Evolutionary conservation across 352 stramenopile genomes (phyloP).

Genomic region (Hyaloperonospora arabidopsidis): DNA sequence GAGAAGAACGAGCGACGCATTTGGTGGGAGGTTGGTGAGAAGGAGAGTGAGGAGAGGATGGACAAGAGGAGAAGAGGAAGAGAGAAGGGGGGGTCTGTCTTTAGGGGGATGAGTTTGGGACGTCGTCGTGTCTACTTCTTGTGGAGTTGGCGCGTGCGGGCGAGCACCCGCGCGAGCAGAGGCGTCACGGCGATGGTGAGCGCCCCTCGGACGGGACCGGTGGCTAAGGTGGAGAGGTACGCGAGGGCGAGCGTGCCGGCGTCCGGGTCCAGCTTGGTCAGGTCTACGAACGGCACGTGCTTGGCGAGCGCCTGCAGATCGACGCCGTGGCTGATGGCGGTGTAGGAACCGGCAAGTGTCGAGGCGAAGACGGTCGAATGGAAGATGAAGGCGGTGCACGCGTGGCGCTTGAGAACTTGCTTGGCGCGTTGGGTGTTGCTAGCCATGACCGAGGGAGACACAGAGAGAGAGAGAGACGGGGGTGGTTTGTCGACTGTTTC

Average conservation of each 20-base stretch:
- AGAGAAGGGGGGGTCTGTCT: slow-evolving; percentile 5
- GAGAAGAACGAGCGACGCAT: slow-evolving; percentile 35
- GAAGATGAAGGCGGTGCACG: slow-evolving; percentile 90
- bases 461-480: neutral
- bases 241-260: slow-evolving; percentile 61
- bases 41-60: slow-evolving; percentile 6
- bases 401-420: slow-evolving; percentile 88
- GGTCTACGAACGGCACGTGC: slow-evolving; percentile 63
- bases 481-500: too few species aligned
- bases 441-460: slow-evolving; percentile 33
- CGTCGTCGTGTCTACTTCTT: slow-evolving; percentile 12
- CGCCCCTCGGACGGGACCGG: slow-evolving; percentile 54
- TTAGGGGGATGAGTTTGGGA: neutral
- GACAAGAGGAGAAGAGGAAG: slow-evolving; percentile 1
- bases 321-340: slow-evolving; percentile 56
- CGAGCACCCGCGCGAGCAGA: slow-evolving; percentile 59
- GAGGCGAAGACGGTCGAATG: slow-evolving; percentile 90
- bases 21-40: neutral
- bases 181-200: slow-evolving; percentile 69
- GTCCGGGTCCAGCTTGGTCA: slow-evolving; percentile 60
- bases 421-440: slow-evolving; percentile 51
- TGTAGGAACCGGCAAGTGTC: slow-evolving; percentile 87
- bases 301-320: slow-evolving; percentile 49
- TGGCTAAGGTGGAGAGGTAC: slow-evolving; percentile 91
- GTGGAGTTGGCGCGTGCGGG: slow-evolving; percentile 26